Conservation (phyloP, 2,329 filamentous ascomycete species). For the Fusarium sp. region DNA sequence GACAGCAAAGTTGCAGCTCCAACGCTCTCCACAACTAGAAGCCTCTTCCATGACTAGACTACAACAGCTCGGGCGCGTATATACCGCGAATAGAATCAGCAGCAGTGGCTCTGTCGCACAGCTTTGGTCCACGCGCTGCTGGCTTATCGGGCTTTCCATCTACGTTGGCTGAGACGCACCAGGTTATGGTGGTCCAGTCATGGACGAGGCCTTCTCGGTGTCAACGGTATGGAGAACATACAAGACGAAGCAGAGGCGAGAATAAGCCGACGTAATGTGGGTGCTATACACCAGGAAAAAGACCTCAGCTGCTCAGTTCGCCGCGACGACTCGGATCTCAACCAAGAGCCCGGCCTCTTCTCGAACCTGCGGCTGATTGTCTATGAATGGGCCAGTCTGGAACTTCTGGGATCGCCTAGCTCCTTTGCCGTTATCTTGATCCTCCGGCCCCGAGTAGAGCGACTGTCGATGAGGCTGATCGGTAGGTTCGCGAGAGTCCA, state of each 20-base stretch:
- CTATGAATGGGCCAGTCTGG: not conserved
- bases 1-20: not conserved
- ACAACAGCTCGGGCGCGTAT: not conserved
- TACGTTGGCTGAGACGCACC: not conserved
- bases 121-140: not conserved
- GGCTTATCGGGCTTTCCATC: not conserved
- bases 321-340: not conserved
- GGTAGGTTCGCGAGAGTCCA: not conserved
- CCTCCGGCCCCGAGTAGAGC: not conserved
- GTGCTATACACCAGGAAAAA: not conserved
- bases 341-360: not conserved
- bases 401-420: not conserved
- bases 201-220: not conserved
- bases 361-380: not conserved
- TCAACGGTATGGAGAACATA: not conserved
- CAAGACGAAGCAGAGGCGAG: not conserved
- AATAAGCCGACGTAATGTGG: not conserved
- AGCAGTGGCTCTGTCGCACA: not conserved
- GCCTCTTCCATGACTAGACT: not conserved
- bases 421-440: not conserved
- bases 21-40: not conserved
- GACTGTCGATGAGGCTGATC: not conserved
- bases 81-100: not conserved
- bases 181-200: not conserved
- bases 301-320: not conserved